Conservation (phyloP, 345 rosid genomes). For the sweet orange (Citrus sinensis) region DVS_A1.0 CM039167.1:7405001-7405500, state of each 20-base stretch:
- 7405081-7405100: background rate
- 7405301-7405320: slow-evolving; percentile 59
- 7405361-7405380: slow-evolving; percentile 37
- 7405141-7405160: background rate
- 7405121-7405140: background rate
- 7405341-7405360: slow-evolving; percentile 68
- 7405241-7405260: slow-evolving; percentile 66
- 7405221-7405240: slow-evolving; percentile 65
- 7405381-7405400: slow-evolving; percentile 21
- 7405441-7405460: slow-evolving; percentile 80
- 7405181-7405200: slow-evolving; percentile 63
- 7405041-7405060: background rate
- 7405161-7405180: slow-evolving; percentile 28
- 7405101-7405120: background rate
- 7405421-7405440: slow-evolving; percentile 39
- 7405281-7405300: slow-evolving; percentile 92
- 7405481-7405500: background rate
- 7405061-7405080: background rate
- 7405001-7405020: background rate
- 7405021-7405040: background rate
- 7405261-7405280: slow-evolving; percentile 85
- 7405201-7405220: slow-evolving; percentile 68
- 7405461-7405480: slow-evolving; percentile 42
- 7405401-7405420: slow-evolving; percentile 20
- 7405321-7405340: slow-evolving; percentile 83